phyloP scores from a whole-genome alignment of 2,329 filamentous ascomycete genomes.

The Sporothrix schenckii region DNA sequence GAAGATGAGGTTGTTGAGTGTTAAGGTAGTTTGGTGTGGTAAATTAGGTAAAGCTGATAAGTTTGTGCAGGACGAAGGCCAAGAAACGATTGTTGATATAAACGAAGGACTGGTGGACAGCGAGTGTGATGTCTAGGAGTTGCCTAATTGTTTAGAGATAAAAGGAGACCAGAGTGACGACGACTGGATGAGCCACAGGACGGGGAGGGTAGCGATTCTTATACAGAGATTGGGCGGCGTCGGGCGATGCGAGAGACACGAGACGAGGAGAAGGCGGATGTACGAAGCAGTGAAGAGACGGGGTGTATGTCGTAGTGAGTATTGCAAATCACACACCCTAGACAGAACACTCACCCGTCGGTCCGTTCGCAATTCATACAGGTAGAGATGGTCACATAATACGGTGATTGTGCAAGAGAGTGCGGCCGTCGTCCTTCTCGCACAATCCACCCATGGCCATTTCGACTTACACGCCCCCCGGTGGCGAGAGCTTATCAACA shows the following conservation, averaged over 20 bases:
- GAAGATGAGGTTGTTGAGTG: neutral
- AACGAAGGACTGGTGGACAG: conserved; percentile 31
- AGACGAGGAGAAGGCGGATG: neutral
- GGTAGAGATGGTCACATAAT: neutral
- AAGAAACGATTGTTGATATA: conserved; percentile 19
- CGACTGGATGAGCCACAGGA: conserved; percentile 13
- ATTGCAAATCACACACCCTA: conserved; percentile 18
- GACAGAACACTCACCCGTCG: neutral
- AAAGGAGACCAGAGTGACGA: conserved; percentile 6
- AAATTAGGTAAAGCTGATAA: neutral
- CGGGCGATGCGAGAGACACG: neutral
- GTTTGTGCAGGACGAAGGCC: neutral
- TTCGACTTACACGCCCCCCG: conserved; percentile 17
- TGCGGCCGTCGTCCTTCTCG: too few relatives aligned
- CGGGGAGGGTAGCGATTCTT: conserved; percentile 11
- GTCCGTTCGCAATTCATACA: neutral
- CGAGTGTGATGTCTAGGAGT: conserved; percentile 25
- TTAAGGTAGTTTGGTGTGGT: neutral
- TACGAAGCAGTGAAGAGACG: neutral
- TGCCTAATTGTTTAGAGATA: conserved; percentile 1
- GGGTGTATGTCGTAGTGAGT: neutral
- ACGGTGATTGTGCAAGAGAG: neutral
- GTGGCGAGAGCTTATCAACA: conserved; percentile 28
- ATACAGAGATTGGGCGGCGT: conserved; percentile 11
- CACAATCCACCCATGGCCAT: neutral